phyloP scores from a whole-genome alignment of 2,329 filamentous ascomycete genomes.

The Ophidiomyces ophidiicola region DNA sequence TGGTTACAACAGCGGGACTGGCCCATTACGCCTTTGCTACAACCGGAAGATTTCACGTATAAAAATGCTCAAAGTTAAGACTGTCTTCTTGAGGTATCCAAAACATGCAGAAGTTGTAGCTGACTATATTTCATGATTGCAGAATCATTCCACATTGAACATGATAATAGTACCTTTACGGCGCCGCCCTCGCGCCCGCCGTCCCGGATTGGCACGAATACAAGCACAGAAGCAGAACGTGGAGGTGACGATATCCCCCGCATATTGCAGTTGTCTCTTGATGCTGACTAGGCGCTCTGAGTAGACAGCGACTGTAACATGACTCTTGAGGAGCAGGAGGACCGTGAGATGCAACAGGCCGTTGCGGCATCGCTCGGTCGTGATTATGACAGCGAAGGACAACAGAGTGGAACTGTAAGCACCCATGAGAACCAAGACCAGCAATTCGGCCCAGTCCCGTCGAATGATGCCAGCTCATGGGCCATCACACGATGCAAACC shows the following conservation, averaged over 20 bases:
- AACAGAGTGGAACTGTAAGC: slow-evolving; percentile 44
- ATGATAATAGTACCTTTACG: slow-evolving; percentile 24
- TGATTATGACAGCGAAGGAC: slow-evolving; percentile 23
- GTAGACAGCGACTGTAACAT: slow-evolving; percentile 15
- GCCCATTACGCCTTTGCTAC: slow-evolving; percentile 13
- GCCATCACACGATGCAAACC: slow-evolving; percentile 40
- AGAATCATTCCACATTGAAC: slow-evolving; percentile 15
- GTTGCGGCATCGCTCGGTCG: slow-evolving; percentile 37
- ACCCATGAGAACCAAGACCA: slow-evolving; percentile 21
- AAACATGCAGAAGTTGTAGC: not conserved
- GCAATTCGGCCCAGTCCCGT: slow-evolving; percentile 43
- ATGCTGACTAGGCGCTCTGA: not conserved
- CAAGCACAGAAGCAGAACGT: slow-evolving; percentile 18
- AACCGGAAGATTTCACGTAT: slow-evolving; percentile 3
- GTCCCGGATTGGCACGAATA: slow-evolving; percentile 29
- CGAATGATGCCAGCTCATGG: slow-evolving; percentile 44
- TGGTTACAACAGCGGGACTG: slow-evolving; percentile 24
- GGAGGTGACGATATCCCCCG: no score
- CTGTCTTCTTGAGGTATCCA: not conserved
- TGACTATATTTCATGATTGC: slow-evolving; percentile 2
- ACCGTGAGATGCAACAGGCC: slow-evolving; percentile 35
- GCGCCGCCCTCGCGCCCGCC: slow-evolving; percentile 38
- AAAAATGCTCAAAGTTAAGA: slow-evolving; percentile 10
- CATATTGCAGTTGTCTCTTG: no score
- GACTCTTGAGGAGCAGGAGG: slow-evolving; percentile 33